Base-by-base conservation (phyloP, 2,329 filamentous ascomycete species). In the Drechslerella dactyloides region DNA sequence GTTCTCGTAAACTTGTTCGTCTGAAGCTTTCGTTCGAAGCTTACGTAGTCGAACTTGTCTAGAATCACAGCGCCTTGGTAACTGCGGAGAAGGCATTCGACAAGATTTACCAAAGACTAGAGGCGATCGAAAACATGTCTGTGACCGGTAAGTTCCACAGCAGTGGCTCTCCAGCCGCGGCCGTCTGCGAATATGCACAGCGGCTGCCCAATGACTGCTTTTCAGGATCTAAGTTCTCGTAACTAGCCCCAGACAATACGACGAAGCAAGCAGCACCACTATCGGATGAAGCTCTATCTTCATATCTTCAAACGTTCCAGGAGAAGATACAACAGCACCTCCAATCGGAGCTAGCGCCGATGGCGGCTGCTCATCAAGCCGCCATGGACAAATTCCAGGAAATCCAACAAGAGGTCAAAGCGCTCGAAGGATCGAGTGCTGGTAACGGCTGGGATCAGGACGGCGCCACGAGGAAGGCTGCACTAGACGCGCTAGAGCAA, bases 61-160 rank as follows among this genome's bases (percentile, higher is more conserved):
- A 64, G 60, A 40, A 64, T 27, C 60, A 44, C 10, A 15, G 33
- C 15, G 60, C 60, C 11, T 42, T 64, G 19, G 21, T 50, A 33
- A 17, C n/a, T 1, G 60, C 60, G 7, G 40, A 64, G 48, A 17
- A 50, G 10, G 60, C 60, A 21, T 64, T 64, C 21, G 52, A 55
- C n/a, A 64, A 56, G 35, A 64, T 64, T 11, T 64, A 64, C 15
- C 23, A 64, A 37, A 24, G 60, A 23, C 60, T 64, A 1, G 60
- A 64, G 37, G 35, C 48, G 3, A 42, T 50, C 19, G 60, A 64
- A 27, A n/a, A 19, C 13, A 10, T 15, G 17, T 17, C 46, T 3
- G 24, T 2, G 42, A 21, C 24, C 19, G 15, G 1, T 11, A 30
- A 17, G 11, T 42, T 13, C 15, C 37, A 42, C 37, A 42, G n/a